Base-by-base conservation (phyloP, 257 asterid genomes). In the Rauvolfia tetraphylla region DNA sequence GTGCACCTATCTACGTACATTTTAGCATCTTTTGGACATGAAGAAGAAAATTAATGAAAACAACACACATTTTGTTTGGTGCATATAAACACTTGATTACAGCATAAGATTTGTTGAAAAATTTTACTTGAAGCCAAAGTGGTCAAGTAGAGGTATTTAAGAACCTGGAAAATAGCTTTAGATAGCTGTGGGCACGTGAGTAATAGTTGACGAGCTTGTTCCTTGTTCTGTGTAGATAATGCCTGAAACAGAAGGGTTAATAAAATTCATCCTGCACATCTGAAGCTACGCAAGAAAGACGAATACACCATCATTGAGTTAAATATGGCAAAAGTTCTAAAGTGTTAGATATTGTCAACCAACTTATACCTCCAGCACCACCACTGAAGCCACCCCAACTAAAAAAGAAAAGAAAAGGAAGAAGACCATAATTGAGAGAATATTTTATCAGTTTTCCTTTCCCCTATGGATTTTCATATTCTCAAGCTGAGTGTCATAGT, bases 101-200 rank as follows among this genome's bases (percentile, higher is more conserved):
- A 2, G 17, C 53, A 46, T 7, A 10, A 9, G 53, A 46, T 46
- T 46, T 2, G 15, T 29, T 13, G 3, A 57, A 13, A 57, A 61
- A 62, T 7, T 14, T 56, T 51, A 42, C 38, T 14, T 38, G 5
- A 63, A 56, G 7, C 14, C 36, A 62, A 51, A 79, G 23, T n/a
- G 33, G 42, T 11, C 25, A 46, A 38, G 15, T 20, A 8, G 36
- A 74, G 14, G 62, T 78, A 22, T 38, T 38, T 39, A 67, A 67
- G 76, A 74, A 92, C 99, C 99, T 92, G 99, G 71, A 95, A 89
- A 77, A 92, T 82, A 77, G 98, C 98, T 88, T 91, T 91, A 54
- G 94, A 65, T 87, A 95, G 83, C 79, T 84, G 86, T 22, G 99
- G 96, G 75, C 82, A 72, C 79, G 92, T 85, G 42, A 88, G 88